These are phyloP conservation scores for Leishmania martiniquensis DNA, from an alignment of 208 protist genomes.

Conservation along the genomic window DNA sequence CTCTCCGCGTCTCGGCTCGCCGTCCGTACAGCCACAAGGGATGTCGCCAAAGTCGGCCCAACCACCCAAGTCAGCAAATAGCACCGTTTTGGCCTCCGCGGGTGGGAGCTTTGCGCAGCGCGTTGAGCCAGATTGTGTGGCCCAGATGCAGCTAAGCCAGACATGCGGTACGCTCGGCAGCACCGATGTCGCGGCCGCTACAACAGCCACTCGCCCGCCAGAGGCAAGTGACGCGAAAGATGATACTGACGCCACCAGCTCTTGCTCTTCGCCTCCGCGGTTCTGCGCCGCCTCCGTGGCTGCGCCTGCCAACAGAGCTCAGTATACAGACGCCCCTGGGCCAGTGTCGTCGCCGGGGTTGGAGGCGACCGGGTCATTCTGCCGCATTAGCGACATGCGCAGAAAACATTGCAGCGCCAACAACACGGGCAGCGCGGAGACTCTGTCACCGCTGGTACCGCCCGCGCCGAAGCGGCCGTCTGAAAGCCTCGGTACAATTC, in stretches of 20 bases:
- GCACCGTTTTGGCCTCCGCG: neutral
- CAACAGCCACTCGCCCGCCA: neutral
- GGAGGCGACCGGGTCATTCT: neutral
- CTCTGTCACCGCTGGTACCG: neutral
- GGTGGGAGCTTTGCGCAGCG: neutral
- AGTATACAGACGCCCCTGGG: neutral
- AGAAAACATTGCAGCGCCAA: neutral
- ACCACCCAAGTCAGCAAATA: neutral
- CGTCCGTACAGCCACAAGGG: neutral
- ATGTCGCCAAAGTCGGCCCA: neutral
- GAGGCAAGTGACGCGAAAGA: neutral
- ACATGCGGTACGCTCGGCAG: slow-evolving; percentile 3
- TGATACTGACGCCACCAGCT: neutral
- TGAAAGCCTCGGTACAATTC: slow-evolving; percentile 1
- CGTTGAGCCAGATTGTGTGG: neutral
- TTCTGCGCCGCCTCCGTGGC: neutral
- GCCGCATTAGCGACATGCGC: neutral
- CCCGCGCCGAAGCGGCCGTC: neutral
- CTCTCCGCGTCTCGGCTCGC: neutral
- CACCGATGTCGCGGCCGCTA: neutral
- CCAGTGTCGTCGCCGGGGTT: neutral
- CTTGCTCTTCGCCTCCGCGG: neutral
- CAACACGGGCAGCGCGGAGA: neutral
- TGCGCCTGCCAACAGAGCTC: neutral
- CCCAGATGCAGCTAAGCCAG: slow-evolving; percentile 3